Percentiles rank a stretch among this genome's conserved stretches.
Evolutionary conservation across 345 rosid species (phyloP).

Genomic region (Turnera subulata): DNA sequence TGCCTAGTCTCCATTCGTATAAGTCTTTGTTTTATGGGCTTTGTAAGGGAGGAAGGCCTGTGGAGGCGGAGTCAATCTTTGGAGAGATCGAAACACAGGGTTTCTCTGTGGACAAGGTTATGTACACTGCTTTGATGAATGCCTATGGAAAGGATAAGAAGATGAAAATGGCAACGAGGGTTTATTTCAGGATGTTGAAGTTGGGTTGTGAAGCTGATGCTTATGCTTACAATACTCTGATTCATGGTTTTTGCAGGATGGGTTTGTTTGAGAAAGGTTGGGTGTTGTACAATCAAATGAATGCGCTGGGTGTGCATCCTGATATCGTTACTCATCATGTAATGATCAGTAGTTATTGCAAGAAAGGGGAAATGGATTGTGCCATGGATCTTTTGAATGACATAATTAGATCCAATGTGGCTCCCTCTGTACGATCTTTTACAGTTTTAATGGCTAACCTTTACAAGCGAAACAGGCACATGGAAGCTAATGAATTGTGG

Average conservation of each 20-base stretch:
- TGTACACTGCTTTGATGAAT: constrained; percentile 54
- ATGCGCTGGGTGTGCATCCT: constrained; percentile 30
- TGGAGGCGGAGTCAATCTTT: constrained; percentile 50
- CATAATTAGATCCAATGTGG: constrained; percentile 29
- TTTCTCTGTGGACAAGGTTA: constrained; percentile 45
- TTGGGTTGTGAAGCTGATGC: constrained; percentile 45
- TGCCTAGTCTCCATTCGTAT: constrained; percentile 36
- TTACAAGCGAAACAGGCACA: constrained; percentile 39
- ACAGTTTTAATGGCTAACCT: constrained; percentile 51
- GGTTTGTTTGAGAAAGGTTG: constrained; percentile 49
- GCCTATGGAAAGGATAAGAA: constrained; percentile 45
- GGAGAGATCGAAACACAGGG: constrained; percentile 52
- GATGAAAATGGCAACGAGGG: constrained; percentile 57
- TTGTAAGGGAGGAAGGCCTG: constrained; percentile 43
- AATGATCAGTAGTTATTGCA: constrained; percentile 56
- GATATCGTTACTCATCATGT: constrained; percentile 44
- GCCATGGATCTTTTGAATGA: constrained; percentile 41
- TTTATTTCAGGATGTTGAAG: constrained; percentile 61
- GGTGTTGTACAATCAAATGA: constrained; percentile 39
- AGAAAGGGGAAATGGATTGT: constrained; percentile 45
- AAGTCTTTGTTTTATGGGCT: constrained; percentile 62
- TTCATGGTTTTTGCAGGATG: constrained; percentile 48
- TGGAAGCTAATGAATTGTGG: constrained; percentile 41
- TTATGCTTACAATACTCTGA: constrained; percentile 54
- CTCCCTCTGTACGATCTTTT: constrained; percentile 44